phyloP scores from a whole-genome alignment of 805 yeast species.

The Sugiyamaella smithiae region DNA sequence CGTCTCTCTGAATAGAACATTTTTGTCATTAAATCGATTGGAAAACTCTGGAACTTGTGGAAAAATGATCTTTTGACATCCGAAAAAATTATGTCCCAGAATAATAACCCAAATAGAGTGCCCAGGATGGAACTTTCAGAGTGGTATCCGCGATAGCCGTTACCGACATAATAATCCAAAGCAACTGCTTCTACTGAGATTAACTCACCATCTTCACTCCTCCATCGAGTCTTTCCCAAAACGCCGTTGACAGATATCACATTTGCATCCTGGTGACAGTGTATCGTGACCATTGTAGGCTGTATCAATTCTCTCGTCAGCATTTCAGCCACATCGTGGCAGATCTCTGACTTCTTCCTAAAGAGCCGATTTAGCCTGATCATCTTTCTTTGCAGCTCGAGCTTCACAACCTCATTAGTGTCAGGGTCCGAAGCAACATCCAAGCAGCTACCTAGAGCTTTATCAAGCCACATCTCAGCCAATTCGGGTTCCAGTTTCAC shows the following conservation, averaged over 20 bases:
- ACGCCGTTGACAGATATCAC: constrained; percentile 9
- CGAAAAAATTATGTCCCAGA: constrained; percentile 34
- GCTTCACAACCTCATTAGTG: constrained; percentile 20
- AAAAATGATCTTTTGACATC: constrained; percentile 30
- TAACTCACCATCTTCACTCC: constrained; percentile 12
- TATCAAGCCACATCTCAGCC: constrained; percentile 22
- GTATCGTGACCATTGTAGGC: constrained; percentile 12
- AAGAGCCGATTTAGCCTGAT: constrained; percentile 10
- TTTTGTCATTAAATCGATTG: constrained; percentile 30
- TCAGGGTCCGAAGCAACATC: constrained; percentile 25
- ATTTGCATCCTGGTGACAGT: constrained; percentile 8
- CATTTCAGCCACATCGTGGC: neutral
- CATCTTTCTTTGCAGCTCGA: constrained; percentile 29
- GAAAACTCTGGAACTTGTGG: constrained; percentile 34
- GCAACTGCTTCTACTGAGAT: constrained; percentile 37
- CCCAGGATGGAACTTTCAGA: constrained; percentile 34
- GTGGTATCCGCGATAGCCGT: constrained; percentile 37
- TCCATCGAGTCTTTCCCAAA: constrained; percentile 7
- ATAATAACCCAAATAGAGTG: constrained; percentile 30
- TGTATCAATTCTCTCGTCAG: constrained; percentile 20
- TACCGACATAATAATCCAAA: constrained; percentile 27
- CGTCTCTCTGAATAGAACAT: constrained; percentile 25
- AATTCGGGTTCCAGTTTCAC: constrained; percentile 16
- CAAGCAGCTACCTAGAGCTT: constrained; percentile 28
- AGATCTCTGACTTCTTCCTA: neutral